Evolutionary conservation across 129 eudicot species (phyloP).

Genomic region (Deinandra increscens): DNA sequence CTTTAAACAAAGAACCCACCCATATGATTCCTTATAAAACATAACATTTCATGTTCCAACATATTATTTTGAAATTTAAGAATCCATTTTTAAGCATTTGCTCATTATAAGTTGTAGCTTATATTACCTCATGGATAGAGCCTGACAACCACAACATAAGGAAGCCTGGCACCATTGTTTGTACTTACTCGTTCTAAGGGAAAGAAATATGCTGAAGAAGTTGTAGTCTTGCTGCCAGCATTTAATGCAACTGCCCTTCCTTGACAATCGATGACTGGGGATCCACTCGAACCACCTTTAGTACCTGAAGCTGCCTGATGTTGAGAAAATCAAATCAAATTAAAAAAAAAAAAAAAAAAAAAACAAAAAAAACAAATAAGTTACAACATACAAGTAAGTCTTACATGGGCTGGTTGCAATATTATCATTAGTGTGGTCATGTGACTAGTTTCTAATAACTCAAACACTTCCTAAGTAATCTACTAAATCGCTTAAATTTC

Average conservation of each 20-base stretch:
- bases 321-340: background rate
- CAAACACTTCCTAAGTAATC: background rate
- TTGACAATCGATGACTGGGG: slow-evolving; percentile 96
- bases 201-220: slow-evolving; percentile 94
- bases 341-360: too few relatives aligned
- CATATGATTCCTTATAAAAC: background rate
- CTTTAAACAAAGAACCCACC: too few relatives aligned
- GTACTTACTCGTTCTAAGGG: slow-evolving; percentile 83
- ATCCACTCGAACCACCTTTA: slow-evolving; percentile 99
- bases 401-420: too few relatives aligned
- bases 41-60: background rate
- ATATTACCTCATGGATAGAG: background rate
- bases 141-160: background rate
- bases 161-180: background rate
- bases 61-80: background rate
- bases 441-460: too few relatives aligned
- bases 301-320: slow-evolving; percentile 98
- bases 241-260: slow-evolving; percentile 96
- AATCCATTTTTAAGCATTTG: background rate
- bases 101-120: background rate
- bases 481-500: background rate
- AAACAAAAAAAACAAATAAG: too few relatives aligned
- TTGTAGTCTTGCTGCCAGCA: slow-evolving; percentile 92
- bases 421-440: too few relatives aligned
- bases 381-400: too few relatives aligned